Conservation (phyloP, 495 filamentous ascomycete species). For the Talaromyces wortmannii region DNA sequence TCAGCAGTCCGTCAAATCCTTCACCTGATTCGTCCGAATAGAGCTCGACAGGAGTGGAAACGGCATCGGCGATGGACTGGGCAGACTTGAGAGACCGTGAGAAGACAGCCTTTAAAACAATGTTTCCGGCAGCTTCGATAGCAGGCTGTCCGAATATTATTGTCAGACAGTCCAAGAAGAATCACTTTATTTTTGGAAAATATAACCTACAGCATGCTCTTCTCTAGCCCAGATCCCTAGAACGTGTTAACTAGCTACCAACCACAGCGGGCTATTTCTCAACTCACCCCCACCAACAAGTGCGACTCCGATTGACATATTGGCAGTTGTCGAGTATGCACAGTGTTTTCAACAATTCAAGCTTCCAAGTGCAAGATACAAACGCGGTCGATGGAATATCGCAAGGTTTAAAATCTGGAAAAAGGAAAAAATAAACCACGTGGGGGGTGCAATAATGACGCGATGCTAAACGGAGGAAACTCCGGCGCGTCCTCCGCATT, state of each 20-base stretch:
- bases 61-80: conserved; percentile 21
- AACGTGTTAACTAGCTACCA: too few species aligned
- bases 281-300: not conserved
- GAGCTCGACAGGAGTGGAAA: conserved; percentile 31
- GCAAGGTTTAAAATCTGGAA: too few species aligned
- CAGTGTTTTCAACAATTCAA: too few species aligned
- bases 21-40: conserved; percentile 56
- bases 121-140: conserved; percentile 32
- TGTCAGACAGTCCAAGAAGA: conserved; percentile 2
- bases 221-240: conserved; percentile 1
- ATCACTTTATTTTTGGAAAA: not conserved
- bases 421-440: too few species aligned
- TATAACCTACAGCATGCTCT: conserved; percentile 18
- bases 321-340: not conserved
- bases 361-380: too few species aligned
- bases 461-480: too few species aligned
- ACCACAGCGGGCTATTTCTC: too few species aligned
- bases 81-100: conserved; percentile 52
- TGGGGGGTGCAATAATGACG: too few species aligned
- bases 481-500: too few species aligned
- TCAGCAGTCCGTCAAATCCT: conserved; percentile 56
- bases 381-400: too few species aligned
- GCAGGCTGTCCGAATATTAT: conserved; percentile 31
- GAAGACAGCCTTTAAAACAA: conserved; percentile 55
- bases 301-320: not conserved